Evolutionary conservation across 371 early-diverging fungal genomes (phyloP).

Genomic region (Nematocida sp.): DNA sequence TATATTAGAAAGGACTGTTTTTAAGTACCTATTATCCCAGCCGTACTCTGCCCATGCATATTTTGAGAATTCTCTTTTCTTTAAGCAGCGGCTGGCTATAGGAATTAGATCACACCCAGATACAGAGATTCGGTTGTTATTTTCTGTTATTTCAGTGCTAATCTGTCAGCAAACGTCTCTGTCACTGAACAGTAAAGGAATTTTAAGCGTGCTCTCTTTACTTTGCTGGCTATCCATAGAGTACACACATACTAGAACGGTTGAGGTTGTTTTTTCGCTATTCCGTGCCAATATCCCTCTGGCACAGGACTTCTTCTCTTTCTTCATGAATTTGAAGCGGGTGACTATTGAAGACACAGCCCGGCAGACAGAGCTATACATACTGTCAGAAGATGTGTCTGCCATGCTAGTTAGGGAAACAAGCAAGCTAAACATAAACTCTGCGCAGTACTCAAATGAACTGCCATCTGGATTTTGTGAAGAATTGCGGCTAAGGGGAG

Average conservation of each 20-base stretch:
- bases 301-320: constrained; percentile 30
- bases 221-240: constrained; percentile 45
- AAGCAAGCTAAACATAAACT: constrained; percentile 24
- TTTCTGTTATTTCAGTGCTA: constrained; percentile 15
- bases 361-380: constrained; percentile 18
- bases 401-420: constrained; percentile 17
- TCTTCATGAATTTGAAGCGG: constrained; percentile 43
- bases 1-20: constrained; percentile 14
- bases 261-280: constrained; percentile 19
- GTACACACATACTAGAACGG: neutral
- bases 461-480: constrained; percentile 10
- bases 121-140: constrained; percentile 27
- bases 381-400: constrained; percentile 28
- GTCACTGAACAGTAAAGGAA: neutral
- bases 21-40: constrained; percentile 6
- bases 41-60: constrained; percentile 2
- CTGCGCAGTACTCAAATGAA: constrained; percentile 36
- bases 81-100: constrained; percentile 20
- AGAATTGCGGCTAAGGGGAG: constrained; percentile 11
- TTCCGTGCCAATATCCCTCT: neutral
- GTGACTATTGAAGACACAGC: neutral
- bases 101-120: constrained; percentile 19
- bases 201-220: constrained; percentile 15
- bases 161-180: neutral
- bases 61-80: constrained; percentile 11